Base-by-base conservation (phyloP, 116 monocot species). In the Cymodocea nodosa region DNA sequence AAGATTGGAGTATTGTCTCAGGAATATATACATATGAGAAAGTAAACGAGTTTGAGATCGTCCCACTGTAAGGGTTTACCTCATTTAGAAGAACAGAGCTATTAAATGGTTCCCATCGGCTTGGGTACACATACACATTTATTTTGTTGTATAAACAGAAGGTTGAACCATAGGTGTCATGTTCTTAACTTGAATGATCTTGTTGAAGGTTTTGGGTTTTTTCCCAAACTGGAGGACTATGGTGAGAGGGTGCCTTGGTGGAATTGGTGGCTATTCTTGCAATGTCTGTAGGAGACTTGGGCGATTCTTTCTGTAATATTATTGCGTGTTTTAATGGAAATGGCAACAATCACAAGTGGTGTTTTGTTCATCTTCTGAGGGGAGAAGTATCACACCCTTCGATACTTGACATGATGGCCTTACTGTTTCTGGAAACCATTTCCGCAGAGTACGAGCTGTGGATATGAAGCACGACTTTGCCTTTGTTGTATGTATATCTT, bases 381-480 rank as follows among this genome's bases (percentile, higher is more conserved):
- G 77, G 81, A 73, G 75, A 90, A 82, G 76, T 84, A 70, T 78
- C 75, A 78, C 71, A 68, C 74, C 64, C 75, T 85, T 76, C 25
- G 72, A 68, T 82, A 74, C 78, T 74, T 82, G 78, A 79, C 70
- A 73, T 93, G 89, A 81, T 79, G 84, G 83, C 77, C 83, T 94
- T 94, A 84, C 70, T 94, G 75, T 94, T 89, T 94, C 73, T 90
- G 87, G 85, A 70, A 88, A 88, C 87, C 81, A 64, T 91, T 95
- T 88, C 69, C 88, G 83, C 91, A 97, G 91, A 91, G 77, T 98
- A 80, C 98, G 92, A 20, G 98, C 91, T 72, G 91, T 98, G 98
- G 98, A 91, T 78, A 68, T 98, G 88, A 98, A 98, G 98, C 92
- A 86, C 64, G 92, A 98, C 80, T 98, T 80, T 69, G 88, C 98